phyloP scores from a whole-genome alignment of 2,329 filamentous ascomycete species.

The Ilyonectria destructans region DNA sequence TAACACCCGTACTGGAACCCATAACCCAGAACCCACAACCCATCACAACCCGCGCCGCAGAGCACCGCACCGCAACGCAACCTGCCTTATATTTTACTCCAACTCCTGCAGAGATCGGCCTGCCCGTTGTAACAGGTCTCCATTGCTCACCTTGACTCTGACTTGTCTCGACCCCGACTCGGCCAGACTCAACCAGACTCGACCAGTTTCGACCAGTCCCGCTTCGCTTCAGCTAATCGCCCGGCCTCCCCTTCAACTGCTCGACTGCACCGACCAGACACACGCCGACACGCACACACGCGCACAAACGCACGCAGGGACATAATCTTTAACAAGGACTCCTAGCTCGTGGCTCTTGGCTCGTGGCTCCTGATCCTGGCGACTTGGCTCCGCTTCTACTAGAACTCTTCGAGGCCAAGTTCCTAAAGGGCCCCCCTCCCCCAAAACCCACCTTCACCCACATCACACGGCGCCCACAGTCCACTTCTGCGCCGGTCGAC shows the following conservation, averaged over 20 bases:
- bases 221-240: not conserved
- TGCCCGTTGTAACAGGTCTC: slow-evolving; percentile 42
- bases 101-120: slow-evolving; percentile 43
- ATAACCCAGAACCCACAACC: slow-evolving; percentile 26
- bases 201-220: not conserved
- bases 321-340: slow-evolving; percentile 1
- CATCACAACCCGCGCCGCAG: slow-evolving; percentile 34
- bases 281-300: slow-evolving; percentile 1
- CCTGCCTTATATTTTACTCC: slow-evolving; percentile 24
- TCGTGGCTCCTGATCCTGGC: not conserved
- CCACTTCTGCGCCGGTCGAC: slow-evolving; percentile 25
- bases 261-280: not conserved
- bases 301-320: not conserved
- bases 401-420: slow-evolving; percentile 43
- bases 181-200: slow-evolving; percentile 19
- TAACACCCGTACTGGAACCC: slow-evolving; percentile 27
- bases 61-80: slow-evolving; percentile 26
- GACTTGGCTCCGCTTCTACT: slow-evolving; percentile 39
- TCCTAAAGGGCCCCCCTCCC: slow-evolving; percentile 38
- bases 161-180: slow-evolving; percentile 26
- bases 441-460: slow-evolving; percentile 49
- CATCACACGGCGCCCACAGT: slow-evolving; percentile 35
- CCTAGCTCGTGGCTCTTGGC: not conserved
- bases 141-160: slow-evolving; percentile 19
- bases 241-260: slow-evolving; percentile 4